A percentile compares a stretch with the other conserved stretches of the same genome.
These are phyloP conservation scores for Xanthoconium separans DNA, from an alignment of 1,284 basidiomycete species.

Conservation along the genomic window DNA sequence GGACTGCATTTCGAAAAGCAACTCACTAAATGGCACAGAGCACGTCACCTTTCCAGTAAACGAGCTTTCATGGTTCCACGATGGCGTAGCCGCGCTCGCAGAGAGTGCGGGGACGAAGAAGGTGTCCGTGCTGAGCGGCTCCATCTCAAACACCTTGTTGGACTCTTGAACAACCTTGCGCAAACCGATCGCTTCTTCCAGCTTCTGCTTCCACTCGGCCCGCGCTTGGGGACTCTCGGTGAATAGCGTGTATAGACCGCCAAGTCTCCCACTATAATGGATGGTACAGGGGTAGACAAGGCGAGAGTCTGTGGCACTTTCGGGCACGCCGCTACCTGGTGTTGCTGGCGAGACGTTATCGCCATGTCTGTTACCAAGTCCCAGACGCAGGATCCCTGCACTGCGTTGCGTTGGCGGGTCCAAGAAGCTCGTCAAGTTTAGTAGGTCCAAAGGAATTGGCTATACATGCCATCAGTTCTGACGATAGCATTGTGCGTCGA, in stretches of 20 bases:
- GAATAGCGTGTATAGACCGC: slow-evolving; percentile 83
- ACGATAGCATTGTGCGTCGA: not conserved
- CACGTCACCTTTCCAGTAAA: slow-evolving; percentile 92
- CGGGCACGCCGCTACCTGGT: slow-evolving; percentile 32
- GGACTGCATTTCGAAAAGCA: not conserved
- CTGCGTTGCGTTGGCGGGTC: slow-evolving; percentile 70
- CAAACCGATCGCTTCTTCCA: slow-evolving; percentile 85
- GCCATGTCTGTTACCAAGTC: slow-evolving; percentile 43
- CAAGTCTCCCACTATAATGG: slow-evolving; percentile 80
- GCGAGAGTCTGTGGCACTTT: slow-evolving; percentile 57
- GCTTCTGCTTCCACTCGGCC: slow-evolving; percentile 84
- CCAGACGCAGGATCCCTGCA: slow-evolving; percentile 56
- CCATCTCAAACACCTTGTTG: slow-evolving; percentile 90
- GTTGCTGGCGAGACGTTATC: slow-evolving; percentile 33
- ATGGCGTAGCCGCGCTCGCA: slow-evolving; percentile 44
- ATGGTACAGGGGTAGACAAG: slow-evolving; percentile 82
- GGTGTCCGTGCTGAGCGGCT: slow-evolving; percentile 82
- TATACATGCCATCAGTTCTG: slow-evolving; percentile 30
- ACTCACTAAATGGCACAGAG: slow-evolving; percentile 88
- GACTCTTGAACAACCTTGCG: slow-evolving; percentile 87
- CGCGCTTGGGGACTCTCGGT: slow-evolving; percentile 78
- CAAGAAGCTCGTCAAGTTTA: slow-evolving; percentile 78
- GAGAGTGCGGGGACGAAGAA: slow-evolving; percentile 71
- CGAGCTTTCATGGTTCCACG: slow-evolving; percentile 68
- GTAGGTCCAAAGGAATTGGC: slow-evolving; percentile 88